Evolutionary conservation across 2,329 filamentous ascomycete species (phyloP).

Genomic region (Sclerotinia subarctica): DNA sequence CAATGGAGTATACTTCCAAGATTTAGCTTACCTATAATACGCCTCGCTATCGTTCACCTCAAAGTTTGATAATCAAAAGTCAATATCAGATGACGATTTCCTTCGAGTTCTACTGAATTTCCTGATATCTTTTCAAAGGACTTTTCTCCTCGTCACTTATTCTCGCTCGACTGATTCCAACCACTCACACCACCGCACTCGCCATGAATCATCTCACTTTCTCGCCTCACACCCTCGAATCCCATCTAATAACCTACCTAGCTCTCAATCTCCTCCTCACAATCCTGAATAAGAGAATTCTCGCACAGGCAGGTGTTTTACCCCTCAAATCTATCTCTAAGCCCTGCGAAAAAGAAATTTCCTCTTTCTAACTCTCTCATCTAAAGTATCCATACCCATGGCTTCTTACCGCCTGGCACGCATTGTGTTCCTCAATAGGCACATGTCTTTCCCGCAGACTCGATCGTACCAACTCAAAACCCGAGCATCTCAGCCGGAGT

Average conservation of each 20-base stretch:
- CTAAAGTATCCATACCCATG: conserved; percentile 56
- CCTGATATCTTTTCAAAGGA: too few species aligned
- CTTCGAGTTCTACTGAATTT: background rate
- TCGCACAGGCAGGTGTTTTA: background rate
- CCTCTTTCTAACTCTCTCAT: background rate
- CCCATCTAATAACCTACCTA: background rate
- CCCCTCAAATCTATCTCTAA: background rate
- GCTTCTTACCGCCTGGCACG: conserved; percentile 58
- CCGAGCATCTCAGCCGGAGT: conserved; percentile 46
- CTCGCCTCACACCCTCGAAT: background rate
- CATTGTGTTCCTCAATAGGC: conserved; percentile 55
- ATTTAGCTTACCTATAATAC: background rate
- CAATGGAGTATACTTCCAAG: background rate
- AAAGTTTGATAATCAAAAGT: background rate
- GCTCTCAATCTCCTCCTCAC: conserved; percentile 8
- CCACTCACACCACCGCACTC: background rate
- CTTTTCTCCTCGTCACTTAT: background rate
- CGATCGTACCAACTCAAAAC: conserved; percentile 52
- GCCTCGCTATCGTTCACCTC: background rate
- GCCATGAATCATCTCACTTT: background rate
- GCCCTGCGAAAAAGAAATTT: background rate
- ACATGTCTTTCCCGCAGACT: conserved; percentile 51
- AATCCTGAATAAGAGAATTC: background rate
- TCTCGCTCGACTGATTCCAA: too few species aligned
- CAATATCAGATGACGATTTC: background rate